phyloP scores from a whole-genome alignment of 164 flowering plant genomes.

The Magnolia officinalis region DNA sequence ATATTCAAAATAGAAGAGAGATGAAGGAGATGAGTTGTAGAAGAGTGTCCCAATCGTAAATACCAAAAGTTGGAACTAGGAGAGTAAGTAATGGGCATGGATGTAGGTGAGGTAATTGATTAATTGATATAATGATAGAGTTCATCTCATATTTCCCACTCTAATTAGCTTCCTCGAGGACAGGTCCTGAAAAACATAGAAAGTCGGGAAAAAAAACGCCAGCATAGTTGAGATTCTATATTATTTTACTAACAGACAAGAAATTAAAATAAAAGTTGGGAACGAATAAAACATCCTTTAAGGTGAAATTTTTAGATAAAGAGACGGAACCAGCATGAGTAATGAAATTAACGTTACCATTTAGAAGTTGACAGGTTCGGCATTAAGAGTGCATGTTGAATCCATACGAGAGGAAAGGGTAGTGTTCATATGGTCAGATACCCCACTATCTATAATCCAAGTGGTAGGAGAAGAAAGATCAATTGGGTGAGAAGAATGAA shows the following conservation, averaged over 20 bases:
- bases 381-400: background rate
- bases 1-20: background rate
- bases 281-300: background rate
- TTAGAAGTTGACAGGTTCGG: background rate
- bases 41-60: too few species aligned
- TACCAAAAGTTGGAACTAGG: background rate
- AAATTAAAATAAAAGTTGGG: background rate
- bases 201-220: background rate
- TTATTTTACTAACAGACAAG: background rate
- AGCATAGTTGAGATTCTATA: background rate
- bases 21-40: background rate
- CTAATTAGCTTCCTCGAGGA: constrained; percentile 5
- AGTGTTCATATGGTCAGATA: background rate
- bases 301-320: background rate
- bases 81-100: background rate
- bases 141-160: background rate
- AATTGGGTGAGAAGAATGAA: too few species aligned
- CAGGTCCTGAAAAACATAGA: constrained; percentile 1
- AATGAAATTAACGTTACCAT: background rate
- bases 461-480: too few species aligned
- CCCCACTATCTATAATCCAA: constrained; percentile 4
- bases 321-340: background rate
- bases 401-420: background rate
- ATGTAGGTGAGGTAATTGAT: too few species aligned
- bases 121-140: background rate